Base-by-base conservation (phyloP, 768 basidiomycete species). In the Mycena capillaripes region DNA sequence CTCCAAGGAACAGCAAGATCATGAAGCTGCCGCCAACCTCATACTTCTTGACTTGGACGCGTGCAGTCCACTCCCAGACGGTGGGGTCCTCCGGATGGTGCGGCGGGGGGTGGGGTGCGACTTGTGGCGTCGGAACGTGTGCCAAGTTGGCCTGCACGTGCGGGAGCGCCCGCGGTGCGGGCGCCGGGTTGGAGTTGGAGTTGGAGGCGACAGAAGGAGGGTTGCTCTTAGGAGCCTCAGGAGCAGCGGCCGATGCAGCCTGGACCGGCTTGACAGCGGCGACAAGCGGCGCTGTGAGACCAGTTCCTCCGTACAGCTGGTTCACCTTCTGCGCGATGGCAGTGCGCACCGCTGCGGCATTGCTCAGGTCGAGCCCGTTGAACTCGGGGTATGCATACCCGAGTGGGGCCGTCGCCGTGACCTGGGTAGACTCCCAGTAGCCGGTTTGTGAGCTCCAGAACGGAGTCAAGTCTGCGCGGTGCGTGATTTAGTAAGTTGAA, bases 351-450 rank as follows among this genome's bases (percentile, higher is more conserved):
- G 78, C 77, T 8, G n/a, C 48, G 9, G 75, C 58, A 69, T 84
- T 75, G 12, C 71, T 74, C 61, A 81, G 63, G 55, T 84, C 76
- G 32, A 86, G 79, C 11, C 78, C 79, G 59, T 85, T 84, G 77
- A 89, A 88, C 40, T 89, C 88, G 12, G 88, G 88, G 75, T 89
- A 89, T 2, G 85, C 81, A 72, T 89, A 90, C 36, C 84, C 80
- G 14, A 89, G 76, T 14, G 73, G 75, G 6, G 81, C 70, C 8
- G 81, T 82, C 44, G 80, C 77, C 4, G 75, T 72, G 8, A 80
- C 74, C 10, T 76, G 77, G 0, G 79, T 30, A 1, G 86, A 85
- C 4, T 70, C 73, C 87, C 87, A 89, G 79, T 82, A 88, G 6
- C 70, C 77, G 4, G 69, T 70, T 44, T 82, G 76, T 10, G 78